Percentiles rank a stretch among this genome's conserved stretches.
These are phyloP conservation scores for Spergularia marina DNA, from an alignment of 148 eudicot species.

Conservation along the genomic window DNA sequence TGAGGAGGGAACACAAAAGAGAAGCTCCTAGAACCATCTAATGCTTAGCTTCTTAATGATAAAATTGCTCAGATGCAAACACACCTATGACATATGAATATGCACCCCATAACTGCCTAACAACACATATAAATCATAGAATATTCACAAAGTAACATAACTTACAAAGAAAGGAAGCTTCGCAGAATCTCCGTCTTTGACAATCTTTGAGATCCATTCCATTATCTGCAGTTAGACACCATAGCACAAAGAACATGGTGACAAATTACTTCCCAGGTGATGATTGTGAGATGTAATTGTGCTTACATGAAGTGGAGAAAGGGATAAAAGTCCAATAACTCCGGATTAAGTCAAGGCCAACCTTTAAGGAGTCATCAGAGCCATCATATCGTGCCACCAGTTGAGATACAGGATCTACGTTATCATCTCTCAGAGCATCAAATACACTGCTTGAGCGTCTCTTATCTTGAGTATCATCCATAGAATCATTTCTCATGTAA, in stretches of 20 bases:
- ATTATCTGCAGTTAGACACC: constrained; percentile 50
- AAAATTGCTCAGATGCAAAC: background rate
- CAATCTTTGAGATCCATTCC: constrained; percentile 77
- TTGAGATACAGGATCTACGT: constrained; percentile 75
- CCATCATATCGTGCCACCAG: constrained; percentile 85
- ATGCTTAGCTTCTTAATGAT: background rate
- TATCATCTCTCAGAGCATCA: constrained; percentile 49
- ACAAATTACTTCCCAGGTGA: constrained; percentile 14
- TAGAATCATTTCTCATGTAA: constrained; percentile 65
- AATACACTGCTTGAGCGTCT: constrained; percentile 46
- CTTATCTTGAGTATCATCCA: constrained; percentile 38
- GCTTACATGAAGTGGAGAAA: background rate
- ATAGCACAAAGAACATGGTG: background rate
- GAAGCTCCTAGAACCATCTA: background rate
- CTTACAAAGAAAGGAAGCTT: constrained; percentile 93
- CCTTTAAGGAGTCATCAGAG: constrained; percentile 64
- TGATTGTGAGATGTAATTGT: background rate
- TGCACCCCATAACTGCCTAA: background rate
- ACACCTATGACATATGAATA: background rate
- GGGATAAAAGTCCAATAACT: background rate
- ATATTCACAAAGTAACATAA: constrained; percentile 13
- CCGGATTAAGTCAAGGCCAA: constrained; percentile 18
- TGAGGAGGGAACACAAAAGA: background rate
- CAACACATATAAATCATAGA: background rate
- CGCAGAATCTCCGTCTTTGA: constrained; percentile 83